Base-by-base conservation (phyloP, 2,329 filamentous ascomycete genomes). In the Stachybotrys echinatus region DNA sequence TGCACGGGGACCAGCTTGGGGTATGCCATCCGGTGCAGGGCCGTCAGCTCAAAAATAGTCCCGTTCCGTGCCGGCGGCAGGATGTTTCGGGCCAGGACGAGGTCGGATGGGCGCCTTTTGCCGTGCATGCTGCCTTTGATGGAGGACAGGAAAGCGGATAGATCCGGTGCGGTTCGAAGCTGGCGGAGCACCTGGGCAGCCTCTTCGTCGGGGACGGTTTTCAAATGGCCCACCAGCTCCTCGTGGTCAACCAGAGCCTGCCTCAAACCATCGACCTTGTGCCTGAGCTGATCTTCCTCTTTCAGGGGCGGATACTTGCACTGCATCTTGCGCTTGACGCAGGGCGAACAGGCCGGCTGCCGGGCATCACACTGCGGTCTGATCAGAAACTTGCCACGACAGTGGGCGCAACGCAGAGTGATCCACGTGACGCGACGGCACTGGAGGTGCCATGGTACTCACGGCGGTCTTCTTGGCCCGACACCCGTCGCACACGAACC, bases 21-120 rank as follows among this genome's bases (percentile, higher is more conserved):
- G 34, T 59, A 59, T 5, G 50, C 51, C 12, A 53, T 47, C 10
- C 5, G 42, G 43, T 59, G 57, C 3, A 53, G 53, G 6, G 51
- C 39, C 7, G 48, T 57, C 45, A 59, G 43, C 47, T 59, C 57
- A 48, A 59, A 59, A 45, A 57, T 56, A 1, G 57, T 53, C 7
- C 10, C 23, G 4, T 56, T 55, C 3, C 47, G 52, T 12, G 50
- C 52, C 14, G 56, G 56, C n/a, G 56, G 54, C 10, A 50, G 48
- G 10, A 49, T 42, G 0, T 52, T 49, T 34, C 52, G 54, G 7
- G 50, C 48, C 34, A 52, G 48, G 3, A 14, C 18, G 27, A 57
- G 31, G 12, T 43, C 48, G 7, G 56, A 58, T 14, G 54, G 56
- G 5, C 23, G 42, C 21, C 48, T 47, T 34, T 48, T 54, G 2